Evolutionary conservation across 2,329 filamentous ascomycete species (phyloP).

Genomic region (Beauveria bassiana): DNA sequence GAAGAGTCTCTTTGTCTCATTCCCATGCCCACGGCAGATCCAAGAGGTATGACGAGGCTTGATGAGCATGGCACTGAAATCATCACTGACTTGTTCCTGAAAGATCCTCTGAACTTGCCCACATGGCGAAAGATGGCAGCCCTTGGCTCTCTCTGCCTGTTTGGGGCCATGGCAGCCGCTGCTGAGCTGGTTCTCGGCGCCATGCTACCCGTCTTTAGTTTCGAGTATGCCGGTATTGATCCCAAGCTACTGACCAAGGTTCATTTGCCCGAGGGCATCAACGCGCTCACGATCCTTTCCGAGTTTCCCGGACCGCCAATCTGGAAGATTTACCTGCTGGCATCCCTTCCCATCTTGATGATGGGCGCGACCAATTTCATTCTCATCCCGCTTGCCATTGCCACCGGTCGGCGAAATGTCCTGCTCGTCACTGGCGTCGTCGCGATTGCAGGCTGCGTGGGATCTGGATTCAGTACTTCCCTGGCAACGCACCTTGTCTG

Average conservation of each 20-base stretch:
- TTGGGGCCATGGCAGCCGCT: constrained; percentile 20
- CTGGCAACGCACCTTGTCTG: constrained; percentile 26
- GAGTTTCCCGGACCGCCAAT: constrained; percentile 23
- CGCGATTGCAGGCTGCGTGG: constrained; percentile 28
- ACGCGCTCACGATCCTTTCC: constrained; percentile 24
- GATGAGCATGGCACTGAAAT: too few relatives aligned
- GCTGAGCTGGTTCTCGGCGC: constrained; percentile 20
- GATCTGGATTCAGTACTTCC: constrained; percentile 25
- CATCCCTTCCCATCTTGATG: constrained; percentile 27
- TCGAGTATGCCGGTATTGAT: constrained; percentile 27
- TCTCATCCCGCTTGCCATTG: constrained; percentile 31
- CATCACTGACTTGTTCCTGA: neutral
- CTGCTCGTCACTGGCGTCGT: constrained; percentile 25
- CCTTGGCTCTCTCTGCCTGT: constrained; percentile 18
- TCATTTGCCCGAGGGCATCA: constrained; percentile 18
- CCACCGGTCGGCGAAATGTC: constrained; percentile 28
- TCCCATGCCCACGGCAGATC: constrained; percentile 8
- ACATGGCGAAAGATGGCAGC: constrained; percentile 2
- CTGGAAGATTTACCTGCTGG: constrained; percentile 23
- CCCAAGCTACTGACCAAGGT: constrained; percentile 22
- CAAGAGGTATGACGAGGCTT: neutral
- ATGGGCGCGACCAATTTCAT: constrained; percentile 28
- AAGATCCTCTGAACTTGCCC: constrained; percentile 6
- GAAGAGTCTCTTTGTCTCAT: neutral
- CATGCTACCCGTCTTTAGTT: constrained; percentile 26